These are phyloP conservation scores for Arabidopsis suecica DNA, from an alignment of 345 rosid species.

Conservation along the genomic window DNA sequence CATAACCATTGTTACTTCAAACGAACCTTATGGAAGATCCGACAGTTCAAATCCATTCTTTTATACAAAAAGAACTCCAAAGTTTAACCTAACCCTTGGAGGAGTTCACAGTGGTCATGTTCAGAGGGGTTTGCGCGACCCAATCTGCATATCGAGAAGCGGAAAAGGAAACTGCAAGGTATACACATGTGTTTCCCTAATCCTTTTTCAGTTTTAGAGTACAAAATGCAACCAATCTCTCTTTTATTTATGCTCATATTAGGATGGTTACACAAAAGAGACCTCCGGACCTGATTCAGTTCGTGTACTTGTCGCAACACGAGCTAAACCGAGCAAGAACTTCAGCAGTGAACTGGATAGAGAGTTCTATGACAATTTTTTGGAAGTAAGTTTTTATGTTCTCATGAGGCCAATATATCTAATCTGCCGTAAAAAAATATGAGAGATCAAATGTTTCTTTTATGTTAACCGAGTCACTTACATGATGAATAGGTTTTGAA, in stretches of 20 bases:
- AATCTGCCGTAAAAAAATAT: not conserved
- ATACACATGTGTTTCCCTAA: constrained; percentile 15
- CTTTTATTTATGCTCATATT: not conserved
- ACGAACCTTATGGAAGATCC: constrained; percentile 67
- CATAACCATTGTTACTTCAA: constrained; percentile 82
- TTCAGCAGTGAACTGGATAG: constrained; percentile 55
- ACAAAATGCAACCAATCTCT: not conserved
- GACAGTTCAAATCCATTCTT: constrained; percentile 89
- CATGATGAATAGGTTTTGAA: constrained; percentile 64
- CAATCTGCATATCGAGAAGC: constrained; percentile 57
- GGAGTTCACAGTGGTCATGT: constrained; percentile 94
- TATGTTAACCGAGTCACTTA: not conserved
- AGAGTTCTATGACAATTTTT: constrained; percentile 73
- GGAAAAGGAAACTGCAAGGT: constrained; percentile 91
- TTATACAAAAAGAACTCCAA: constrained; percentile 60
- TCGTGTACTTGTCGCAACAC: constrained; percentile 75
- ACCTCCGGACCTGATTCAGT: constrained; percentile 63
- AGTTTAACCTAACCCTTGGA: constrained; percentile 59
- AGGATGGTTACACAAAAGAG: constrained; percentile 92
- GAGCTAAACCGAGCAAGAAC: constrained; percentile 65
- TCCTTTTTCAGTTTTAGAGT: not conserved
- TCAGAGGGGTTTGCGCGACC: constrained; percentile 72
- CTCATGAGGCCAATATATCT: not conserved
- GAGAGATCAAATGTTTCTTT: not conserved
- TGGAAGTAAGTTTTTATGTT: constrained; percentile 66